These are phyloP conservation scores for Spathaspora arborariae DNA, from an alignment of 805 yeast genomes.

Conservation along the genomic window DNA sequence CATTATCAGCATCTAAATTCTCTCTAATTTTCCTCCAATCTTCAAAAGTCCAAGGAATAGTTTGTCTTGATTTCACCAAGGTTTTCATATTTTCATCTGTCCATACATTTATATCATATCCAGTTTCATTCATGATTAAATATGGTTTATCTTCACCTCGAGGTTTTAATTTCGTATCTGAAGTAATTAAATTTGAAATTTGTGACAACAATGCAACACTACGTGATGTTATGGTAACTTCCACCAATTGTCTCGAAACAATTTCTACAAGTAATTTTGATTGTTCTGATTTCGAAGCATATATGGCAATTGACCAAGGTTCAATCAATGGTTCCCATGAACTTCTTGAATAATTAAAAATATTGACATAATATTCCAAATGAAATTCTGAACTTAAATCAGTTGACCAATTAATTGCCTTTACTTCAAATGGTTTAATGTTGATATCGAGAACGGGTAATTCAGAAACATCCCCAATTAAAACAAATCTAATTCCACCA, in stretches of 20 bases:
- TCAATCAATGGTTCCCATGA: constrained; percentile 95
- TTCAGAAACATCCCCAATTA: constrained; percentile 89
- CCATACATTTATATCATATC: constrained; percentile 79
- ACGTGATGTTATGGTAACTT: constrained; percentile 76
- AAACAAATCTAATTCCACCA: constrained; percentile 75
- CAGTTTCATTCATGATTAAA: constrained; percentile 78
- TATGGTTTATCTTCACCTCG: constrained; percentile 84
- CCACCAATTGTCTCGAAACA: constrained; percentile 72
- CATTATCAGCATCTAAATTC: constrained; percentile 61
- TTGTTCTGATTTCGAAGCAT: constrained; percentile 46
- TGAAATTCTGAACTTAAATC: constrained; percentile 68
- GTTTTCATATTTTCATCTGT: constrained; percentile 44
- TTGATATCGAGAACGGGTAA: constrained; percentile 80
- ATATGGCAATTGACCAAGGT: constrained; percentile 76
- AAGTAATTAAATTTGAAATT: constrained; percentile 54
- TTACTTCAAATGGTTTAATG: constrained; percentile 62
- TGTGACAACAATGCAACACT: constrained; percentile 75
- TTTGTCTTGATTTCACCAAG: constrained; percentile 44
- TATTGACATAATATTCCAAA: constrained; percentile 64
- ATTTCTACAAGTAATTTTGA: constrained; percentile 59
- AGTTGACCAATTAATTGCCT: constrained; percentile 82
- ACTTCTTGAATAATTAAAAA: constrained; percentile 84
- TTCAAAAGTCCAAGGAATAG: constrained; percentile 84
- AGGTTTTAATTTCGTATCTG: constrained; percentile 51
- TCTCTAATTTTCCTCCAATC: constrained; percentile 91